A percentile compares a stretch with the other conserved stretches of the same genome.
Evolutionary conservation across 2,329 filamentous ascomycete species (phyloP).

Genomic region (Leptographium procerum): DNA sequence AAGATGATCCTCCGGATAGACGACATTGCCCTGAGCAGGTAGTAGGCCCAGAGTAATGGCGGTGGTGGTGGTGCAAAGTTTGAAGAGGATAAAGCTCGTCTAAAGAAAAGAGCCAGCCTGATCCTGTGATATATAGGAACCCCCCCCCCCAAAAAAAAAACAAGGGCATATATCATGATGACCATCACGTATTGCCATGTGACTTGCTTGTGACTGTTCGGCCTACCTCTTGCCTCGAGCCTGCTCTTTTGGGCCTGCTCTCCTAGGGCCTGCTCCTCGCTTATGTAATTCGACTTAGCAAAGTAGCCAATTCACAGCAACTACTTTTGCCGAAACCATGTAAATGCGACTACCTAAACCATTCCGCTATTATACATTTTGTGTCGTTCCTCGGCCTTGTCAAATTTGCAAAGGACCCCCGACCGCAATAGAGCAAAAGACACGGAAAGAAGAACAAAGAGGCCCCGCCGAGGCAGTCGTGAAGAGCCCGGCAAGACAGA

Average conservation of each 20-base stretch:
- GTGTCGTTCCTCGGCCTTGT: too few species aligned
- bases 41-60: too few species aligned
- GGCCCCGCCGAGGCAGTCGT: neutral
- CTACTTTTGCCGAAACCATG: neutral
- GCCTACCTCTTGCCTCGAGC: too few species aligned
- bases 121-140: too few species aligned
- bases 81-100: too few species aligned
- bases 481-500: neutral
- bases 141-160: too few species aligned
- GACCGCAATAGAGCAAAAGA: neutral
- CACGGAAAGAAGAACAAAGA: neutral
- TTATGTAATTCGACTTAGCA: neutral
- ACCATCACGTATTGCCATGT: too few species aligned
- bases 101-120: too few species aligned
- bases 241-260: too few species aligned
- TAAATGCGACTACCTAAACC: neutral
- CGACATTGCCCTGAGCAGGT: constrained; percentile 53
- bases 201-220: too few species aligned
- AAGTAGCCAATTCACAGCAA: neutral
- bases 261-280: neutral
- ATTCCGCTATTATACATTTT: neutral
- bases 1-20: constrained; percentile 77
- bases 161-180: too few species aligned
- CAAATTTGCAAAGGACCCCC: neutral
- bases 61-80: too few species aligned